Conservation (phyloP, 2,329 filamentous ascomycete genomes). For the Nothophoma quercina region DNA sequence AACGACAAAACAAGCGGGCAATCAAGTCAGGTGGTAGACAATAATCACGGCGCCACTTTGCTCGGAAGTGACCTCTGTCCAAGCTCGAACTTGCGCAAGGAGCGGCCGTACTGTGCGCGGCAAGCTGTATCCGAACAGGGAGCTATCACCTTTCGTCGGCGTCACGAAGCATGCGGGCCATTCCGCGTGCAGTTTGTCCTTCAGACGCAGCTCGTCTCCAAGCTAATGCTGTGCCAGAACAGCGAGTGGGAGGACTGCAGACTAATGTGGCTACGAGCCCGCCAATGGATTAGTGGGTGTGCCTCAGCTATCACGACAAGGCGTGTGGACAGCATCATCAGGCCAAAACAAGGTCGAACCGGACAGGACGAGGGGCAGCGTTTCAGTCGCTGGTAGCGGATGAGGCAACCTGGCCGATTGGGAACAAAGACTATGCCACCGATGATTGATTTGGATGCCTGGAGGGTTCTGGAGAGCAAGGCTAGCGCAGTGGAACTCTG, state of each 20-base stretch:
- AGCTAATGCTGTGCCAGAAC: constrained; percentile 2
- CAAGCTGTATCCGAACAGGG: constrained; percentile 16
- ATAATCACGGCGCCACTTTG: constrained; percentile 24
- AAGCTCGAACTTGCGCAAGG: constrained; percentile 13
- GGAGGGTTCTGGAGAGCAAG: constrained; percentile 1
- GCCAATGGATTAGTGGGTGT: constrained; percentile 1
- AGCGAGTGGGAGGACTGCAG: constrained; percentile 2
- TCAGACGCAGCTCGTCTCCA: constrained; percentile 11
- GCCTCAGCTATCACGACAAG: constrained; percentile 5
- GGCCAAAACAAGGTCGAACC: neutral
- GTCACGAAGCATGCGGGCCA: constrained; percentile 18
- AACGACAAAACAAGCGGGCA: constrained; percentile 18
- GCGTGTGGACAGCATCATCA: neutral
- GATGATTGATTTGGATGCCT: constrained; percentile 6
- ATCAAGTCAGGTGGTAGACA: constrained; percentile 26
- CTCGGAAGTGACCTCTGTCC: constrained; percentile 7
- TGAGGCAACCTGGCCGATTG: constrained; percentile 4
- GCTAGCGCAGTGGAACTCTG: constrained; percentile 27
- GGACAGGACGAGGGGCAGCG: neutral
- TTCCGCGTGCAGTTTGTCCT: constrained; percentile 11
- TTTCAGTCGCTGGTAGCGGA: constrained; percentile 2
- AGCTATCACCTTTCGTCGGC: constrained; percentile 5
- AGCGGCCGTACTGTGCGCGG: constrained; percentile 14
- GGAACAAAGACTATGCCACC: constrained; percentile 7
- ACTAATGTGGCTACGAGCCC: neutral